Evolutionary conservation across 768 basidiomycete species (phyloP).

Genomic region (Tylopilus sp.): DNA sequence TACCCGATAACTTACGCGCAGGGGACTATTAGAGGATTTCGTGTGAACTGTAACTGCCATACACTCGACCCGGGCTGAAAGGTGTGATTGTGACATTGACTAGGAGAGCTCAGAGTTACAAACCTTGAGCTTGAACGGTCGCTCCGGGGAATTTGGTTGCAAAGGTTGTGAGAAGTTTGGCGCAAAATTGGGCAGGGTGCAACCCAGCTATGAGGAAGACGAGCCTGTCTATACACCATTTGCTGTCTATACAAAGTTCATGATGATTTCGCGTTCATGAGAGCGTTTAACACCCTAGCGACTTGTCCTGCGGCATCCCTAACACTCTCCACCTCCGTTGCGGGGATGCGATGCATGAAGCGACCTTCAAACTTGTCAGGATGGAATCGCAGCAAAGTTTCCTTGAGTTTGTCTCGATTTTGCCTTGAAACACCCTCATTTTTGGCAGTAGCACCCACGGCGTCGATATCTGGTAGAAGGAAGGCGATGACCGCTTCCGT

Average conservation of each 20-base stretch:
- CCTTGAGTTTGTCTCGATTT: slow-evolving; percentile 60
- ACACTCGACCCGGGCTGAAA: no score
- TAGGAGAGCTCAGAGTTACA: no score
- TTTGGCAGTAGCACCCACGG: not conserved
- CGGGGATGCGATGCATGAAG: slow-evolving; percentile 49
- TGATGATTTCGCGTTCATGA: slow-evolving; percentile 41
- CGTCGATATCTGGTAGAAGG: slow-evolving; percentile 37
- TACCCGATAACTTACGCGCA: no score
- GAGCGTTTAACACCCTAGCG: slow-evolving; percentile 52
- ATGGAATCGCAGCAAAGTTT: slow-evolving; percentile 70
- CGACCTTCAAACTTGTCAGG: slow-evolving; percentile 83
- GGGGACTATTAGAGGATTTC: no score
- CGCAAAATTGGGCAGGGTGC: not conserved
- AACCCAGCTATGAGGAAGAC: not conserved
- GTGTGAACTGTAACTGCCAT: no score
- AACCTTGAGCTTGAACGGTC: no score
- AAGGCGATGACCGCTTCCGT: slow-evolving; percentile 55
- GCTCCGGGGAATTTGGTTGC: no score
- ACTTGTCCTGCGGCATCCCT: slow-evolving; percentile 62
- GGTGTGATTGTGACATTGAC: no score
- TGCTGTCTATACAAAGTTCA: not conserved
- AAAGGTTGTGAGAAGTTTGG: not conserved
- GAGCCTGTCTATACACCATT: not conserved
- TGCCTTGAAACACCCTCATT: slow-evolving; percentile 37
- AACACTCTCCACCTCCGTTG: slow-evolving; percentile 47